These are phyloP conservation scores for Xerocomus nothofagi DNA, from an alignment of 1,284 basidiomycete genomes.

Conservation along the genomic window DNA sequence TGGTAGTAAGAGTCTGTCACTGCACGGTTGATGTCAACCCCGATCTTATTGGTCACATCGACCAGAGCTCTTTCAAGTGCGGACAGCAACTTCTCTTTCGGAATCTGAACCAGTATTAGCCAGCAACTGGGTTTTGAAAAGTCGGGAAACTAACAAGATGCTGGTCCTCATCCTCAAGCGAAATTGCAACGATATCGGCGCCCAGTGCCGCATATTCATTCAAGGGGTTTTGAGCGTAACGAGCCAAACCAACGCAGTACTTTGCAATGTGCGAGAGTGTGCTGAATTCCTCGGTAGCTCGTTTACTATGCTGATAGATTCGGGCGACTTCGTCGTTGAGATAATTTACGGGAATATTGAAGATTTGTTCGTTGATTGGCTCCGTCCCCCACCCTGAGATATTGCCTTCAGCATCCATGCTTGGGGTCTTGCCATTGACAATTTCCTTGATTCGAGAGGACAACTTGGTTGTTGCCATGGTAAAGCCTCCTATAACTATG, in stretches of 20 bases:
- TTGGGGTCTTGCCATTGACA: constrained; percentile 33
- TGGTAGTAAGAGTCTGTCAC: constrained; percentile 87
- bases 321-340: constrained; percentile 92
- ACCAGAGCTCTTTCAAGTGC: constrained; percentile 88
- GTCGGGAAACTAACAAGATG: constrained; percentile 66
- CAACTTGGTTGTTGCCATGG: constrained; percentile 76
- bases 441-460: constrained; percentile 64
- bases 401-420: constrained; percentile 28
- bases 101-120: constrained; percentile 52
- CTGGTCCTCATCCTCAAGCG: constrained; percentile 83
- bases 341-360: constrained; percentile 77
- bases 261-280: constrained; percentile 80
- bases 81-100: constrained; percentile 79
- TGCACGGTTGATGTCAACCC: constrained; percentile 94
- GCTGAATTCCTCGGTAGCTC: constrained; percentile 86
- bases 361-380: constrained; percentile 41
- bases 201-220: constrained; percentile 92
- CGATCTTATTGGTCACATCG: constrained; percentile 88
- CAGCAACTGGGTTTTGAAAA: not conserved
- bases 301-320: constrained; percentile 89
- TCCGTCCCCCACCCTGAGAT: constrained; percentile 37
- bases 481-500: constrained; percentile 88
- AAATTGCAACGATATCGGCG: constrained; percentile 75
- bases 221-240: constrained; percentile 92
- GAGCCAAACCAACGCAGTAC: constrained; percentile 93